phyloP scores from a whole-genome alignment of 1,284 basidiomycete genomes.

The Apiotrichum domesticum region DNA sequence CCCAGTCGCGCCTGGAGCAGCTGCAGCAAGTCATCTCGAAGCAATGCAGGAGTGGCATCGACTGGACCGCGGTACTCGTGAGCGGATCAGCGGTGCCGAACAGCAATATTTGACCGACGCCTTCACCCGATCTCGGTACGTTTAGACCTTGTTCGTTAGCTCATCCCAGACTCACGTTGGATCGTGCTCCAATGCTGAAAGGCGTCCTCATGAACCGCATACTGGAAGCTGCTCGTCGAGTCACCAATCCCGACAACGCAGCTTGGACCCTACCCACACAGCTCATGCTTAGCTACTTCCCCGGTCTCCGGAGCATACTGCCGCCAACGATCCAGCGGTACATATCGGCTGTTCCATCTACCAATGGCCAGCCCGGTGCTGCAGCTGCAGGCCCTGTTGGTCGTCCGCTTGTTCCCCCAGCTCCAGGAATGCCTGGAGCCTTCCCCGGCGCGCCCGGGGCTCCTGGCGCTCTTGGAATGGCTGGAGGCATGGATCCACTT shows the following conservation, averaged over 20 bases:
- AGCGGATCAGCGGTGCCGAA: not conserved
- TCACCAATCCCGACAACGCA: not conserved
- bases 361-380: not conserved
- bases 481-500: not conserved
- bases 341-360: not conserved
- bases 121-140: too few relatives aligned
- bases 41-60: too few relatives aligned
- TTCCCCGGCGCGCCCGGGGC: not conserved
- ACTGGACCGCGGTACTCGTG: too few relatives aligned
- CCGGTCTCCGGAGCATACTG: not conserved
- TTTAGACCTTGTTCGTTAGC: not conserved
- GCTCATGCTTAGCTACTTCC: not conserved
- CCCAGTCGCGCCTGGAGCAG: too few relatives aligned
- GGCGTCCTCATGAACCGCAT: not conserved
- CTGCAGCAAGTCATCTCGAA: too few relatives aligned
- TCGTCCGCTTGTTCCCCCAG: too few relatives aligned
- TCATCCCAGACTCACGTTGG: not conserved
- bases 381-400: not conserved
- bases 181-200: not conserved
- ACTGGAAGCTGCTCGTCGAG: not conserved
- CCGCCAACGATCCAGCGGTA: not conserved
- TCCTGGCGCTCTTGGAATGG: not conserved
- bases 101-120: not conserved
- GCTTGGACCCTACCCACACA: not conserved
- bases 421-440: constrained; percentile 1